These are phyloP conservation scores for Orychophragmus violaceus DNA, from an alignment of 345 rosid species.

Conservation along the genomic window DNA sequence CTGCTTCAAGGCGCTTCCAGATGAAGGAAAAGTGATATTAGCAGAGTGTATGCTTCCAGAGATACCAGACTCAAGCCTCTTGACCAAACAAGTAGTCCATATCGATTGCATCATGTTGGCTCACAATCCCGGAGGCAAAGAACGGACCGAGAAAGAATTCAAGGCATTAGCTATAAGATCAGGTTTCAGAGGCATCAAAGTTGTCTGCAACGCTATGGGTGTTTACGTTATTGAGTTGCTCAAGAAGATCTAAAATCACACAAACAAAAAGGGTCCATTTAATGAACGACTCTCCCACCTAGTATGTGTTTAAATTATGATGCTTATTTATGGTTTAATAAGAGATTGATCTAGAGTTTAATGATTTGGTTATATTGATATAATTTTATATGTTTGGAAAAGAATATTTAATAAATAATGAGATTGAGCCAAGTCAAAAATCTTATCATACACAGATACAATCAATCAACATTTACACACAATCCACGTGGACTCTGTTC, in stretches of 20 bases:
- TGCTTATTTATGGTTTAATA: conserved; percentile 9
- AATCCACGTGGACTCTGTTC: conserved; percentile 12
- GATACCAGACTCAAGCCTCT: conserved; percentile 65
- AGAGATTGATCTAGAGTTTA: not conserved
- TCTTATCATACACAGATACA: not conserved
- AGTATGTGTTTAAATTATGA: not conserved
- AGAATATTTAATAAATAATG: not conserved
- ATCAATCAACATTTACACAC: not conserved
- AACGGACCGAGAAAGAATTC: conserved; percentile 77
- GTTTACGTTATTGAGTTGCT: conserved; percentile 67
- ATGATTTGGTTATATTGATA: not conserved
- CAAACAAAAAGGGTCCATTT: no score
- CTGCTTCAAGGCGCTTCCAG: conserved; percentile 67
- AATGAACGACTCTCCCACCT: not conserved
- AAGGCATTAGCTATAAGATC: conserved; percentile 64
- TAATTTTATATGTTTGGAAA: no score
- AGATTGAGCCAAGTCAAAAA: not conserved
- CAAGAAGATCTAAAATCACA: conserved; percentile 40
- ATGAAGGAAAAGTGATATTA: conserved; percentile 68
- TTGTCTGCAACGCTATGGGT: conserved; percentile 53
- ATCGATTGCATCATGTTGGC: conserved; percentile 87
- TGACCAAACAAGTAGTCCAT: conserved; percentile 59
- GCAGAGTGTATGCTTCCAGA: conserved; percentile 75
- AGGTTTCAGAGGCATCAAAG: conserved; percentile 69
- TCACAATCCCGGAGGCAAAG: conserved; percentile 93